Percentiles rank a stretch among this genome's conserved stretches.
Evolutionary conservation across 2,329 filamentous ascomycete species (phyloP).

Genomic region (Trichoderma sp.): DNA sequence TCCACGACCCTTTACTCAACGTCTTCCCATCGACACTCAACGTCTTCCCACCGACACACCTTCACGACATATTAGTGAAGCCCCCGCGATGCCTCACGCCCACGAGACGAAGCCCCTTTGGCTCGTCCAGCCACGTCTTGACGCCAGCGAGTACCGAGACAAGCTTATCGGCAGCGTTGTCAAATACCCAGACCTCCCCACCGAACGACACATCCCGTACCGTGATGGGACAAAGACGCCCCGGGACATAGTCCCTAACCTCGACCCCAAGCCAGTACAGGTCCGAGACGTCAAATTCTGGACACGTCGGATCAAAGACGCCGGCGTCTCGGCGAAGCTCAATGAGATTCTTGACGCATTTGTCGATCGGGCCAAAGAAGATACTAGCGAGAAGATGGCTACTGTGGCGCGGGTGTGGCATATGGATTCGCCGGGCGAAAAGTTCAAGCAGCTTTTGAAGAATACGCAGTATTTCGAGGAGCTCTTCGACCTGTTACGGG

Average conservation of each 20-base stretch:
- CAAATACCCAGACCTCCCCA: slow-evolving; percentile 37
- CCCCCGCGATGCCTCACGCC: slow-evolving; percentile 25
- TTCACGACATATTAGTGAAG: not conserved
- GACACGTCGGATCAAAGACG: slow-evolving; percentile 37
- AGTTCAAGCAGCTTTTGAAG: slow-evolving; percentile 38
- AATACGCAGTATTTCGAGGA: slow-evolving; percentile 38
- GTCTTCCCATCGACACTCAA: not conserved
- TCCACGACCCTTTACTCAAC: not conserved
- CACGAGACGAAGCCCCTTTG: slow-evolving; percentile 37
- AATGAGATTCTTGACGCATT: slow-evolving; percentile 37
- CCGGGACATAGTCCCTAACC: slow-evolving; percentile 34
- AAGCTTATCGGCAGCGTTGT: slow-evolving; percentile 40
- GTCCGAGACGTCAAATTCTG: slow-evolving; percentile 38
- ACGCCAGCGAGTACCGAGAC: slow-evolving; percentile 37
- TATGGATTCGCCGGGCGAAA: slow-evolving; percentile 39
- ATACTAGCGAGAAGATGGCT: slow-evolving; percentile 33
- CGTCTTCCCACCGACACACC: not conserved
- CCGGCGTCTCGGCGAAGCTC: slow-evolving; percentile 34
- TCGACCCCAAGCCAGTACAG: slow-evolving; percentile 38
- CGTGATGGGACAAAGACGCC: slow-evolving; percentile 30
- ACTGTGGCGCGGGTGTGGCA: slow-evolving; percentile 39
- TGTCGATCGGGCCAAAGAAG: slow-evolving; percentile 34
- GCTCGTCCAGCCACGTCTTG: slow-evolving; percentile 38
- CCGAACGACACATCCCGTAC: slow-evolving; percentile 37
- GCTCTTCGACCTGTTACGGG: slow-evolving; percentile 36